Evolutionary conservation across 1,284 basidiomycete species (phyloP).

Genomic region (Tilletia walkeri): DNA sequence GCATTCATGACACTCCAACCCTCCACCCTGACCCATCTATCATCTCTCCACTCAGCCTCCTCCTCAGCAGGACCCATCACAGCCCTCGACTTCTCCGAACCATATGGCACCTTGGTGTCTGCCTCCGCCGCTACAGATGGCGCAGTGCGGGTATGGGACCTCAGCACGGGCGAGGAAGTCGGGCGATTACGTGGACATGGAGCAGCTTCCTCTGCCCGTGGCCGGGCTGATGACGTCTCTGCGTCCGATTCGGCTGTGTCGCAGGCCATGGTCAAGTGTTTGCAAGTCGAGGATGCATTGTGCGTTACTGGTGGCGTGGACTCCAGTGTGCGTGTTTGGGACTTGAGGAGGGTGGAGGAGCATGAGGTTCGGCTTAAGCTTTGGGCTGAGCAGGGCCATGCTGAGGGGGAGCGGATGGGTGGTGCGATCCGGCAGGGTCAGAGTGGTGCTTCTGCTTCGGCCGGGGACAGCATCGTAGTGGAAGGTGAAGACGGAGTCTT

Average conservation of each 20-base stretch:
- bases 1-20: constrained; percentile 75
- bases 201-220: not conserved
- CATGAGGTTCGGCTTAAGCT: constrained; percentile 40
- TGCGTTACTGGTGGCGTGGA: constrained; percentile 89
- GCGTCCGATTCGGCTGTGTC: not conserved
- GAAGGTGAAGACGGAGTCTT: constrained; percentile 58
- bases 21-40: constrained; percentile 62
- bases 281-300: constrained; percentile 89
- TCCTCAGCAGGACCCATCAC: constrained; percentile 64
- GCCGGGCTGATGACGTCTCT: not conserved
- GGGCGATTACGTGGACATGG: constrained; percentile 48
- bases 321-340: constrained; percentile 63
- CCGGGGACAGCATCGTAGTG: not conserved
- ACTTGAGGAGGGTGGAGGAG: constrained; percentile 50
- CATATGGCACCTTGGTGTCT: constrained; percentile 88
- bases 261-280: constrained; percentile 69
- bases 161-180: constrained; percentile 63
- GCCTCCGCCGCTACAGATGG: constrained; percentile 62
- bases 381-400: not conserved
- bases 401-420: not conserved
- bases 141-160: constrained; percentile 77
- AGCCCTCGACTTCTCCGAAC: constrained; percentile 91
- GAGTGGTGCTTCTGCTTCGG: not conserved
- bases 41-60: constrained; percentile 66
- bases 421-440: constrained; percentile 29